Percentiles rank a stretch among this genome's conserved stretches.
Evolutionary conservation across 2,329 filamentous ascomycete species (phyloP).

Genomic region (Fusarium poae): DNA sequence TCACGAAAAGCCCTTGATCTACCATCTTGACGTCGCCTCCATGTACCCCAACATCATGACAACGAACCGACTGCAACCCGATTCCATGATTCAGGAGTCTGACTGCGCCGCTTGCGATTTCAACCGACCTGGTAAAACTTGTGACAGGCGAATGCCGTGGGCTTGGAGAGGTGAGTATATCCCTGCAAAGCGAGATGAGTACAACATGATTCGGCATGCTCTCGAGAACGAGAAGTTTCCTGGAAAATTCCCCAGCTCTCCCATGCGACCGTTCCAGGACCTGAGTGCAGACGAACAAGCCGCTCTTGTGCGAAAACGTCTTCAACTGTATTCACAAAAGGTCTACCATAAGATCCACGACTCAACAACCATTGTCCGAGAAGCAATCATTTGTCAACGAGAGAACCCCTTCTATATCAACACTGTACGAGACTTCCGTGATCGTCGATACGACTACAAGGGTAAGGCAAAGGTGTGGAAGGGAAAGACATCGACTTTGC

Average conservation of each 20-base stretch:
- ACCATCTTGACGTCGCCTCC: conserved; percentile 97
- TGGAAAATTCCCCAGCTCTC: conserved; percentile 77
- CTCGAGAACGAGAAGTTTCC: conserved; percentile 95
- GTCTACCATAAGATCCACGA: conserved; percentile 99
- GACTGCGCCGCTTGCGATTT: conserved; percentile 98
- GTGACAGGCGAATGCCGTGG: conserved; percentile 94
- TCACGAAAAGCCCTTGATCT: conserved; percentile 88
- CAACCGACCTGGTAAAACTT: conserved; percentile 96
- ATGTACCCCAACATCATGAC: conserved; percentile 99
- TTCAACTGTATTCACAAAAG: conserved; percentile 96
- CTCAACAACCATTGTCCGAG: conserved; percentile 88
- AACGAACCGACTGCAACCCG: conserved; percentile 94
- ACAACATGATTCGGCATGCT: conserved; percentile 97
- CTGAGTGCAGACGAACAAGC: conserved; percentile 86
- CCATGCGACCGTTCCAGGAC: conserved; percentile 82
- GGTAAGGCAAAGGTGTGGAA: conserved; percentile 99
- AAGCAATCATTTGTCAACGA: conserved; percentile 97
- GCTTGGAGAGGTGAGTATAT: conserved; percentile 98
- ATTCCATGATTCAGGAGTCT: conserved; percentile 98
- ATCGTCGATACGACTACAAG: conserved; percentile 98
- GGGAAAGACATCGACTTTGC: conserved; percentile 89
- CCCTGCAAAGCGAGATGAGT: conserved; percentile 95
- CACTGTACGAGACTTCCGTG: conserved; percentile 94
- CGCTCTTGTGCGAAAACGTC: conserved; percentile 81
- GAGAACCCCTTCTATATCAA: conserved; percentile 99